Percentiles rank a stretch among this genome's conserved stretches.
These are phyloP conservation scores for Graphium sp. DNA, from an alignment of 2,329 filamentous ascomycete species.

Conservation along the genomic window DNA sequence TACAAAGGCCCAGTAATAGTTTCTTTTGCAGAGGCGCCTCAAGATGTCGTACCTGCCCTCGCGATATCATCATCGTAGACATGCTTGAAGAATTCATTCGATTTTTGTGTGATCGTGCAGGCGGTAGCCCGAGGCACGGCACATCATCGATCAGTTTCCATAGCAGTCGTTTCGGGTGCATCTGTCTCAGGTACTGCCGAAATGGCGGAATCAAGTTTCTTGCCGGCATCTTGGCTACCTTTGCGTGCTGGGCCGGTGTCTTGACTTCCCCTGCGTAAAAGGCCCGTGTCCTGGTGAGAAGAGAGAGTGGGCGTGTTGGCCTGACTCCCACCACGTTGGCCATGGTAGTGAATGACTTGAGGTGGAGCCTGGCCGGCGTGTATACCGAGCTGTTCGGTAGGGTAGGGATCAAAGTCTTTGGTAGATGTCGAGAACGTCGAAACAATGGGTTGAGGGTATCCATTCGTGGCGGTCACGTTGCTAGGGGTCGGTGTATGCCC, in stretches of 20 bases:
- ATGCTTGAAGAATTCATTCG: too few species aligned
- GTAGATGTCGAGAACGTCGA: slow-evolving; percentile 56
- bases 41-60: too few species aligned
- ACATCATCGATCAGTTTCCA: too few species aligned
- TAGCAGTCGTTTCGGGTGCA: too few species aligned
- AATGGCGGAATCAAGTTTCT: slow-evolving; percentile 2
- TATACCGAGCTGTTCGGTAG: slow-evolving; percentile 45
- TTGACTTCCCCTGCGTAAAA: slow-evolving; percentile 29
- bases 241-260: slow-evolving; percentile 15
- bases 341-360: slow-evolving; percentile 51
- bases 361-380: slow-evolving; percentile 46
- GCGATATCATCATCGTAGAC: too few species aligned
- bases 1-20: too few species aligned
- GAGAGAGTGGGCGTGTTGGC: slow-evolving; percentile 44
- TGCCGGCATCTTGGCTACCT: slow-evolving; percentile 2
- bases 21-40: too few species aligned
- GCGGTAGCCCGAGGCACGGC: too few species aligned
- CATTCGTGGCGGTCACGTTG: slow-evolving; percentile 31
- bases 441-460: slow-evolving; percentile 51
- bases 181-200: slow-evolving; percentile 2
- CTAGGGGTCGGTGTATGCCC: slow-evolving; percentile 31
- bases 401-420: slow-evolving; percentile 52
- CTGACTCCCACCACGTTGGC: slow-evolving; percentile 50
- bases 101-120: too few species aligned
- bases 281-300: slow-evolving; percentile 29